Base-by-base conservation (phyloP, 78 protist genomes). In the Acrasis kona region DNA sequence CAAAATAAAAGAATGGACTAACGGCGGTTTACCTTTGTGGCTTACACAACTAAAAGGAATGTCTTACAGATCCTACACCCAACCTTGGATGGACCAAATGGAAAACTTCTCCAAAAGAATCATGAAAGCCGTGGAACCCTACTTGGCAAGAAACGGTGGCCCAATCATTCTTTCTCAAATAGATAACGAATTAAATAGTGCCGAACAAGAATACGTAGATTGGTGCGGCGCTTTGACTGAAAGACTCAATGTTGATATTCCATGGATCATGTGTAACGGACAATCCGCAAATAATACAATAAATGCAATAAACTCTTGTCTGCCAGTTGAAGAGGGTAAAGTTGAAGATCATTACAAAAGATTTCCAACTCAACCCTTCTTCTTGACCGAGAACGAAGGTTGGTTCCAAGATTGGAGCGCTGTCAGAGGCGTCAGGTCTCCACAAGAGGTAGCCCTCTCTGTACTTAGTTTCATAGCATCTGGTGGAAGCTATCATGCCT, bases 1-100 rank as follows among this genome's bases (percentile, higher is more conserved):
- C n/a, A n/a, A n/a, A n/a, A n/a, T n/a, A n/a, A n/a, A n/a, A 6
- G 88, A 84, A 64, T 83, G 80, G 81, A 76, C 50, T n/a, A 72
- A 79, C 65, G 89, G 89, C 36, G 89, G 89, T 2, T 36, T 84
- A 27, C 89, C 89, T 8, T 10, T 32, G 5, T 84, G 89, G 89
- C n/a, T n/a, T n/a, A n/a, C n/a, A n/a, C n/a, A n/a, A n/a, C n/a
- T n/a, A n/a, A n/a, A n/a, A n/a, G n/a, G n/a, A n/a, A 74, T 83
- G 0, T 0, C 30, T 2, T 73, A 35, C 41, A 39, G 89, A 39
- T 42, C 35, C 38, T 32, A 39, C 70, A 67, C 80, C 67, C 30
- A 35, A 12, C 69, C 65, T 7, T 84, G 37, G 70, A 57, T 66
- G 82, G 10, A 29, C 19, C 81, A 29, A n/a, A 82, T 81, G 89